Evolutionary conservation across 1,284 basidiomycete species (phyloP), one percentile per base, ranked within the genome.

Genomic region (Fomitiporia mediterranea): DNA sequence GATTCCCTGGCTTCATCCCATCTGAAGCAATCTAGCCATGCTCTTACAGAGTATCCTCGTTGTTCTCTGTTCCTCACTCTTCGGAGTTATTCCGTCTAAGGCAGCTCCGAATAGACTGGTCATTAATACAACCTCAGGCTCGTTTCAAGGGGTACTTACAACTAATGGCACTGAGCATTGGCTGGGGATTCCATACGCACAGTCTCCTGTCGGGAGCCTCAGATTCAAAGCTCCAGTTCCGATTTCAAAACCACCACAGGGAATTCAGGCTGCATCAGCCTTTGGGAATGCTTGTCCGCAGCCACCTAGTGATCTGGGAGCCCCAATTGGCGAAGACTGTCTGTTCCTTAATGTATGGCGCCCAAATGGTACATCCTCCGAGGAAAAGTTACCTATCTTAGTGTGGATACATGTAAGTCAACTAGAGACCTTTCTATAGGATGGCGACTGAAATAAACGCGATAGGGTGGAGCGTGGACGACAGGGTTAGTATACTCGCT

Each of bases 131-230:
- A 53, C 37, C 13, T 55, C 60, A n/a, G 61, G 61, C 5, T 43
- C 52, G 5, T 63, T 63, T 37, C 60, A 57, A 48, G 61, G 61
- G 17, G 23, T 56, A 3, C 39, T 23, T 15, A 69, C 70, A 11
- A 46, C 64, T 0, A 75, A 75, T 55, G 75, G 72, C 8, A 76
- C 75, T 3, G 79, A 82, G 5, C 61, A 60, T n/a, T 83, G 79
- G 76, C 71, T 86, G 2, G 85, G 85, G 1, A 80, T 91, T 47
- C 86, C 83, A 0, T 90, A 79, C 61, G 85, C 83, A 17, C 69
- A 80, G 57, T 75, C 84, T 21, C 86, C 83, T 0, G 63, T 79
- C 3, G 81, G 81, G 0, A 30, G 60, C 3, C 68, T 82, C n/a
- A 76, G 83, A 5, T 85, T 85, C 71, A 79, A 77, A 59, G 76